Percentiles rank a stretch among this genome's conserved stretches.
Conservation (phyloP, 495 filamentous ascomycete genomes). For the Copromyces sp. region DNA sequence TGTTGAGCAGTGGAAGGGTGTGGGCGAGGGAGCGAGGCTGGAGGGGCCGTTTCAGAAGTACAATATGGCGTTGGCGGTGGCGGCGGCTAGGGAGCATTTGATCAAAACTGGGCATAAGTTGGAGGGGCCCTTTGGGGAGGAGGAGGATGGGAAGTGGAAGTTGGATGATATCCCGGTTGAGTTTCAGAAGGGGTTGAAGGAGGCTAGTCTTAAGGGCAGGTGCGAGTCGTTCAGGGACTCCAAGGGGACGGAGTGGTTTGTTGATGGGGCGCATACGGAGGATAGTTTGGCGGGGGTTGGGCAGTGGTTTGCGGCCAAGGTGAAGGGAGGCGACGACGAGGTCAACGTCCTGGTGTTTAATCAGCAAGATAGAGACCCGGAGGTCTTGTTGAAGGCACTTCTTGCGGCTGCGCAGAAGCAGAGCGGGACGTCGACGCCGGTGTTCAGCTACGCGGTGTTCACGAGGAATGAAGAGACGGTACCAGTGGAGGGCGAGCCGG, state of each 20-base stretch:
- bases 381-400: conserved; percentile 46
- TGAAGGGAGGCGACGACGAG: conserved; percentile 11
- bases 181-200: conserved; percentile 57
- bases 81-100: conserved; percentile 32
- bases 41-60: conserved; percentile 35
- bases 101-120: conserved; percentile 7
- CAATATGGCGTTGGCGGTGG: conserved; percentile 35
- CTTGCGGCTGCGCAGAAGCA: conserved; percentile 12
- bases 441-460: conserved; percentile 31
- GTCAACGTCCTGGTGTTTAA: conserved; percentile 71
- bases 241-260: conserved; percentile 56
- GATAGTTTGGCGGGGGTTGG: conserved; percentile 66
- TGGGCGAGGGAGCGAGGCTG: conserved; percentile 14
- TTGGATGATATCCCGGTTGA: conserved; percentile 23
- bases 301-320: conserved; percentile 56
- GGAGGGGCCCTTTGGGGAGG: conserved; percentile 10
- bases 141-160: neutral
- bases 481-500: conserved; percentile 7
- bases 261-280: conserved; percentile 84
- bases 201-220: conserved; percentile 58
- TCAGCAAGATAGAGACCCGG: conserved; percentile 75
- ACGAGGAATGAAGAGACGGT: conserved; percentile 30
- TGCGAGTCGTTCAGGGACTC: conserved; percentile 57
- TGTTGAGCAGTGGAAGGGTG: conserved; percentile 28
- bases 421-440: neutral